These are phyloP conservation scores for Hippophae rhamnoides DNA, from an alignment of 306 rosid genomes.

Conservation along the genomic window DNA sequence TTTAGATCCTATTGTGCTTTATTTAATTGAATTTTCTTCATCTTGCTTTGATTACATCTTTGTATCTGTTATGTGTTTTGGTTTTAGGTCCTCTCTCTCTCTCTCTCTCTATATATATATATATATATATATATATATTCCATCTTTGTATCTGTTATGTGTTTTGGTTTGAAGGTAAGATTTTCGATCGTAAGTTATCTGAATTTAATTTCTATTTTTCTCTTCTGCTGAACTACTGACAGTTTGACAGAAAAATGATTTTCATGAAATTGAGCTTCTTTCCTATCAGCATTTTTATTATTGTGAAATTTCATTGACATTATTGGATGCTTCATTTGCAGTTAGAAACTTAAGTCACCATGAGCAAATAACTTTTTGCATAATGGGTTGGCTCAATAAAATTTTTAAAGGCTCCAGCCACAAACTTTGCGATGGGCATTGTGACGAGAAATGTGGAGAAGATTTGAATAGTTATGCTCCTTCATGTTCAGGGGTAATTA, in stretches of 20 bases:
- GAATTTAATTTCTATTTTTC: no score
- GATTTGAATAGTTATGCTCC: constrained; percentile 44
- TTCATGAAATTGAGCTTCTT: no score
- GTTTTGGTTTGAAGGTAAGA: no score
- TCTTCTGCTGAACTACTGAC: no score
- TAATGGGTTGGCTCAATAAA: constrained; percentile 80
- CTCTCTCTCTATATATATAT: no score
- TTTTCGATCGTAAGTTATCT: no score
- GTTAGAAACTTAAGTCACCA: constrained; percentile 17
- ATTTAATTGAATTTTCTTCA: background rate
- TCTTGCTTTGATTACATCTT: no score
- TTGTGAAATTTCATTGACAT: constrained; percentile 10
- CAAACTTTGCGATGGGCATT: constrained; percentile 57
- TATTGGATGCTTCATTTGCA: constrained; percentile 35
- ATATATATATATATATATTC: no score
- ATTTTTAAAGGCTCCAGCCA: constrained; percentile 66
- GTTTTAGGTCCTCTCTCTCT: no score
- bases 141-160: no score
- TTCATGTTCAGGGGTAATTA: constrained; percentile 67
- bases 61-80: no score
- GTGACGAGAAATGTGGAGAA: constrained; percentile 32
- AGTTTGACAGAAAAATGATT: no score
- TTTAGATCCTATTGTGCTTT: background rate
- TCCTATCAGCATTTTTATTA: background rate
- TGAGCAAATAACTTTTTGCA: constrained; percentile 34